Evolutionary conservation across 2,329 filamentous ascomycete genomes (phyloP).

Genomic region (Clarireedia monteithiana): DNA sequence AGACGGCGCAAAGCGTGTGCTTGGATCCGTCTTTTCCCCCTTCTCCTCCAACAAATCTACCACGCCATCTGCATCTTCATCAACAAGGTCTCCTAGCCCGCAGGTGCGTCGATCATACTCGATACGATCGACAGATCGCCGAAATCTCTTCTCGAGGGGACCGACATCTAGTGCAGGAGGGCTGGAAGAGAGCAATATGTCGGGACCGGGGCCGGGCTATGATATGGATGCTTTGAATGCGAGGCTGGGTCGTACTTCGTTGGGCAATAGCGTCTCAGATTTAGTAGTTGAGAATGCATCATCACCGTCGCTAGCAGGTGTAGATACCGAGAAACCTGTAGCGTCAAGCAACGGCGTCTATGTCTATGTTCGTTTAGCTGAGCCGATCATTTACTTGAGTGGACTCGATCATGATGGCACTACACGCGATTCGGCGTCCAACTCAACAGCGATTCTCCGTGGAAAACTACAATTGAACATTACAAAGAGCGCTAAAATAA

Average conservation of each 20-base stretch:
- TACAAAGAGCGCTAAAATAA: conserved; percentile 86
- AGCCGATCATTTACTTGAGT: conserved; percentile 72
- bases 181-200: conserved; percentile 14
- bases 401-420: conserved; percentile 57
- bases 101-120: conserved; percentile 16
- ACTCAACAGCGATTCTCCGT: conserved; percentile 67
- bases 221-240: conserved; percentile 2
- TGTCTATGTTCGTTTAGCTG: conserved; percentile 67
- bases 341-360: conserved; percentile 68
- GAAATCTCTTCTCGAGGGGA: conserved; percentile 21
- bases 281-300: background rate
- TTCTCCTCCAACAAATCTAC: conserved; percentile 16
- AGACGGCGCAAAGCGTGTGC: conserved; percentile 28
- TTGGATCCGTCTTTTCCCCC: conserved; percentile 27
- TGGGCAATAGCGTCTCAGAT: conserved; percentile 4
- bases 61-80: conserved; percentile 7
- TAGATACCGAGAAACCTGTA: conserved; percentile 55
- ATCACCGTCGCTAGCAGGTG: background rate
- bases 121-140: conserved; percentile 15
- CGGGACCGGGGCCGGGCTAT: conserved; percentile 13
- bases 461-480: conserved; percentile 77
- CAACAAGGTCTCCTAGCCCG: conserved; percentile 19
- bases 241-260: background rate
- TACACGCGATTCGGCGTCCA: conserved; percentile 18
- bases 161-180: conserved; percentile 8